Base-by-base conservation (phyloP, 148 eudicot genomes). In the Heliosperma pusillum region DNA sequence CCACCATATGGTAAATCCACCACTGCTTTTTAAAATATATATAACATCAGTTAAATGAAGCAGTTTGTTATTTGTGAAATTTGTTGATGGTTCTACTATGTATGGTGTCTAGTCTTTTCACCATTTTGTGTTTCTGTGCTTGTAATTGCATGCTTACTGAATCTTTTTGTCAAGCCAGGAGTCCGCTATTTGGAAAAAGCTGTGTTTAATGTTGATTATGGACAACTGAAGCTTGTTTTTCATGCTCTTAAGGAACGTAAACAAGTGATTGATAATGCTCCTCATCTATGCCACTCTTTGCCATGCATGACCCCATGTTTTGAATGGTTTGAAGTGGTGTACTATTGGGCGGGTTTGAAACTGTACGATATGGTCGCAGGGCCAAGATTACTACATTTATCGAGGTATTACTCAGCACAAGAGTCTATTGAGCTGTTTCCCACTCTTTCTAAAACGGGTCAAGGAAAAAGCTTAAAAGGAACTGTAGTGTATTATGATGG, bases 261-360 rank as follows among this genome's bases (percentile, higher is more conserved):
- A 78, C 93, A 87, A 79, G 78, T 94, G 78, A 94, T 94, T 62
- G 96, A 90, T 78, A 94, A 94, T 87, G 98, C 98, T 82, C 98
- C 98, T 33, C 98, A 94, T 83, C 84, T 94, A 73, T 90, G 97
- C 80, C 89, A 91, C 82, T 86, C 97, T 77, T 82, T 94, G 79
- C 97, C 98, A 63, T 91, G 97, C 86, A 94, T 94, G 98, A 94
- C 98, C 64, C 98, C 98, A 67, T 91, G 98, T 82, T 94, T 91
- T 84, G 82, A 80, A 77, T 90, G 96, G 98, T 90, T 94, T 82
- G 97, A 91, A 78, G 98, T 80, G 59, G 74, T 90, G n/a, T 94
- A 94, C 85, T 94, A 86, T 76, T 94, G 98, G 98, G 82, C 80
- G 65, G 98, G 98, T 79, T 80, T 91, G 93, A 91, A 94, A 81